Percentiles rank a stretch among this genome's conserved stretches.
Evolutionary conservation across 2,329 filamentous ascomycete genomes (phyloP).

Genomic region (Lanzia echinophila): DNA sequence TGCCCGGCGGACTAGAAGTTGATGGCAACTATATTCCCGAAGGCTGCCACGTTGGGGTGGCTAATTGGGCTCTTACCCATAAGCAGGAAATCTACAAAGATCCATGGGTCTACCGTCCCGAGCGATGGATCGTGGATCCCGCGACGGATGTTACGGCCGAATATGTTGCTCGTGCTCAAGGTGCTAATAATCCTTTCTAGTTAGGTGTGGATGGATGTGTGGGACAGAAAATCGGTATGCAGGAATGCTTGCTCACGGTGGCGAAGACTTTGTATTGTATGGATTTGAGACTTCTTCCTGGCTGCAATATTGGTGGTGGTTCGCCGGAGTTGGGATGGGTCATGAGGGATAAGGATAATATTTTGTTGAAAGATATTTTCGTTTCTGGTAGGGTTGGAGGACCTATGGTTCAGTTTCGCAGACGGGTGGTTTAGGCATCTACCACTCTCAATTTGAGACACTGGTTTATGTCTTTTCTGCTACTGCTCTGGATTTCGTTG

Average conservation of each 20-base stretch:
- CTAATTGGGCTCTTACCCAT: slow-evolving; percentile 39
- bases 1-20: slow-evolving; percentile 17
- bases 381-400: no score
- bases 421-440: no score
- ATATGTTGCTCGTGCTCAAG: slow-evolving; percentile 11
- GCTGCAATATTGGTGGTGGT: slow-evolving; percentile 45
- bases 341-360: no score
- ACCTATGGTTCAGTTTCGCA: no score
- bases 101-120: slow-evolving; percentile 36
- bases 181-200: slow-evolving; percentile 23
- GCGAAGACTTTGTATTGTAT: slow-evolving; percentile 12
- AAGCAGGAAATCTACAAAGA: slow-evolving; percentile 37
- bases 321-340: slow-evolving; percentile 29
- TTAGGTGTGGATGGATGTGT: slow-evolving; percentile 22
- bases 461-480: no score
- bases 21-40: slow-evolving; percentile 30
- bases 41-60: slow-evolving; percentile 38
- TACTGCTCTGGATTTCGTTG: no score
- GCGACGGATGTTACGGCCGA: background rate
- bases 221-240: slow-evolving; percentile 21
- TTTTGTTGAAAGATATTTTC: no score
- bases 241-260: slow-evolving; percentile 21
- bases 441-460: no score
- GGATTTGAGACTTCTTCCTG: slow-evolving; percentile 13
- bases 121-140: slow-evolving; percentile 36